Evolutionary conservation across 768 basidiomycete genomes (phyloP), one percentile per base, ranked within the genome.

Genomic region (Ramaria sp.): DNA sequence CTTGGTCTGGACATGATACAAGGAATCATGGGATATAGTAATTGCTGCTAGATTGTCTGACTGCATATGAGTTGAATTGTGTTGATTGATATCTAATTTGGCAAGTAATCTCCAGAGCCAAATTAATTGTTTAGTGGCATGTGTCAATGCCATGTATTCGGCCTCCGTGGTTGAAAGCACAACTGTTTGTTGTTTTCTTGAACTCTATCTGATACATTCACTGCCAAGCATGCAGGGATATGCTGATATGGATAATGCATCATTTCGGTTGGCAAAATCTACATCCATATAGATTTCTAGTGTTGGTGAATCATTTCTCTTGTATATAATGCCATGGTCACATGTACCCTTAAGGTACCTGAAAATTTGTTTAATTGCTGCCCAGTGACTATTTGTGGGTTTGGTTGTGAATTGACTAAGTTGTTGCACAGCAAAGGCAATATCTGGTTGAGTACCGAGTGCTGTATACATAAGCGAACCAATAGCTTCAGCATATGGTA

Each of bases 1-100:
- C 58, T 73, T 76, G 8, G 66, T 64, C 16, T 68, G 59, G 1
- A 61, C 48, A 52, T 77, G 73, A 52, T 64, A 63, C 1, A 59
- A 43, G 0, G 71, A 63, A 48, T 76, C 70, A 5, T 64, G 56
- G 0, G 69, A 51, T 3, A 68, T 42, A 0, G 53, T 57, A 37
- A 62, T 61, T 9, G 59, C 59, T 5, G 56, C 52, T 43, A 66
- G 63, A 38, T 67, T 67, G 57, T 69, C 65, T 18, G 52, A 58
- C 45, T 39, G 28, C 48, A 56, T 39, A 53, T 52, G n/a, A 34
- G 43, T 61, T 58, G 13, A 56, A n/a, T n/a, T 54, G 53, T 16
- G 0, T 58, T 56, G 20, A 48, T 44, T 10, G 15, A 30, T 10
- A 12, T 20, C 13, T 13, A 66, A 25, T 36, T 63, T 61, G 2